Conservation (phyloP, 2,329 filamentous ascomycete species). For the Keithomyces neogunnii region DNA sequence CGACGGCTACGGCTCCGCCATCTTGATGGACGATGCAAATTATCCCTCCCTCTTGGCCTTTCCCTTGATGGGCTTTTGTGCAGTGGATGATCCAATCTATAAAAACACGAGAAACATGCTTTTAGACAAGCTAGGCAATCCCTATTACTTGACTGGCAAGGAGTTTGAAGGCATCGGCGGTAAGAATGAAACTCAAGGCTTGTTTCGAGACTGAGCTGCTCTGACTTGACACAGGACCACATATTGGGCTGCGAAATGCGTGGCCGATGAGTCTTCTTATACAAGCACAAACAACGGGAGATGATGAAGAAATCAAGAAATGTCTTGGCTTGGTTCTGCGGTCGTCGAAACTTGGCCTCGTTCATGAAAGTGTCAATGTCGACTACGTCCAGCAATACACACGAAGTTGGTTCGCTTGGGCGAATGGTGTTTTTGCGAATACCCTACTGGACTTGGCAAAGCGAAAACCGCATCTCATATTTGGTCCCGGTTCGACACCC, state of each 20-base stretch:
- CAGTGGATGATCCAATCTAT: conserved; percentile 60
- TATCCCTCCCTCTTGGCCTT: conserved; percentile 73
- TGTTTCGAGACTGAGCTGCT: conserved; percentile 7
- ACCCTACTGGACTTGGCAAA: conserved; percentile 85
- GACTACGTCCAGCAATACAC: conserved; percentile 61
- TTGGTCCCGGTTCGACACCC: conserved; percentile 53
- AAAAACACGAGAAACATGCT: conserved; percentile 78
- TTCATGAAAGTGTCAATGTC: conserved; percentile 91
- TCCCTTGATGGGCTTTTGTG: conserved; percentile 69
- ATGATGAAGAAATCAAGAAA: conserved; percentile 72
- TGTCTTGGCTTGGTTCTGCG: conserved; percentile 68
- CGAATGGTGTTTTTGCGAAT: conserved; percentile 90
- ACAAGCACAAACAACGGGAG: conserved; percentile 79
- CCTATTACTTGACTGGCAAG: conserved; percentile 73
- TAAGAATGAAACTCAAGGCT: conserved; percentile 23
- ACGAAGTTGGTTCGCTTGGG: conserved; percentile 94
- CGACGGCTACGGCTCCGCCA: conserved; percentile 73
- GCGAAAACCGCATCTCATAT: conserved; percentile 81
- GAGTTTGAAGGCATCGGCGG: conserved; percentile 86
- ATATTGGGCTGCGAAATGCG: conserved; percentile 78
- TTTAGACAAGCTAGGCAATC: conserved; percentile 67
- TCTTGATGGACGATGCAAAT: conserved; percentile 87
- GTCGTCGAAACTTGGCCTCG: conserved; percentile 66
- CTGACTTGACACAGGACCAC: conserved; percentile 35
- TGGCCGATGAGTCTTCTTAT: conserved; percentile 96